Evolutionary conservation across 129 eudicot genomes (phyloP).

Genomic region (Lonicera japonica): DNA sequence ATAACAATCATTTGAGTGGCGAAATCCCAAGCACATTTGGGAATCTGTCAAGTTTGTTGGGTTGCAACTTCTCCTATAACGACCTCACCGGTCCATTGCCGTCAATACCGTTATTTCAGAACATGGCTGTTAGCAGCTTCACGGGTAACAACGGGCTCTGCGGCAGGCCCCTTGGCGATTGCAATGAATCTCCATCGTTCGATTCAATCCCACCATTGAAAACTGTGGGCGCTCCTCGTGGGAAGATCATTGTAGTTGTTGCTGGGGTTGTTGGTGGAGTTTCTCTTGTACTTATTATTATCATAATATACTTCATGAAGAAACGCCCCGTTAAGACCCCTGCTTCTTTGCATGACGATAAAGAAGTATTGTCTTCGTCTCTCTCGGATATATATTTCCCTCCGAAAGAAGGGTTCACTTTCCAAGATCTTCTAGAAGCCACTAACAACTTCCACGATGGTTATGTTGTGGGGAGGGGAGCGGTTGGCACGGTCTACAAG

Average conservation of each 20-base stretch:
- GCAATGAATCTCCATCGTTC: constrained; percentile 25
- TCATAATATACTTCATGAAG: constrained; percentile 62
- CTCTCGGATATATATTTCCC: constrained; percentile 81
- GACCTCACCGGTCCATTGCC: constrained; percentile 80
- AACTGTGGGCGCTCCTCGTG: constrained; percentile 25
- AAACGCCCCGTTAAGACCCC: constrained; percentile 35
- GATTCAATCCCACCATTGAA: constrained; percentile 25
- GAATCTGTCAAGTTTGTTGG: constrained; percentile 68
- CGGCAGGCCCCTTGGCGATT: constrained; percentile 69
- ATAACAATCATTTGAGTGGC: constrained; percentile 72
- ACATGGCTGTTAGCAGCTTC: constrained; percentile 70
- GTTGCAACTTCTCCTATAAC: constrained; percentile 79
- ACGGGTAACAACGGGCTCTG: constrained; percentile 76
- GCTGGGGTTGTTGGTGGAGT: constrained; percentile 72
- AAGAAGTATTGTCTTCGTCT: constrained; percentile 28
- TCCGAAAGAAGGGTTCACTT: constrained; percentile 85
- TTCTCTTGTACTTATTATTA: constrained; percentile 56
- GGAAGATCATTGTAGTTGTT: constrained; percentile 49
- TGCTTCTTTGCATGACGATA: constrained; percentile 29
- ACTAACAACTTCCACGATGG: constrained; percentile 73
- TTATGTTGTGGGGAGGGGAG: constrained; percentile 81
- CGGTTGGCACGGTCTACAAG: constrained; percentile 88
- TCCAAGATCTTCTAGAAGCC: constrained; percentile 76
- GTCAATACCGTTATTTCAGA: constrained; percentile 51
- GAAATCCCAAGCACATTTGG: constrained; percentile 79